Base-by-base conservation (phyloP, 768 basidiomycete species). In the Daedaleopsis sinensis region DNA sequence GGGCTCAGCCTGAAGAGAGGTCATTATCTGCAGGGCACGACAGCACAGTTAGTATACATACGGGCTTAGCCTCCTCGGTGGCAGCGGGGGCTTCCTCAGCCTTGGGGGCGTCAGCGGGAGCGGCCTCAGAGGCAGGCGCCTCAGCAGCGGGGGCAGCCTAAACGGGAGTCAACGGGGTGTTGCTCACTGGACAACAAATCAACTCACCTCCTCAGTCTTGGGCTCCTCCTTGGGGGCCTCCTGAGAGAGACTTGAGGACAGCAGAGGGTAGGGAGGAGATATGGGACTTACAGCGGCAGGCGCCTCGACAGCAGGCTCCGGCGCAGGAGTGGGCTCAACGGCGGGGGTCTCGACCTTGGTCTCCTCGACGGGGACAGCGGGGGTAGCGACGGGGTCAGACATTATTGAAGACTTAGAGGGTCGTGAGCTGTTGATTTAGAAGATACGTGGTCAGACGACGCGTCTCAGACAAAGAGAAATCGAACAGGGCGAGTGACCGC, bases 311-410 rank as follows among this genome's bases (percentile, higher is more conserved):
- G 79, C 79, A 62, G 82, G 67, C 27, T 72, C 79, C 32, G 68
- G 69, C 38, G 67, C 76, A 37, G 78, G 71, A 23, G 72, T 65
- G 43, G 75, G 42, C 67, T 76, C 78, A 53, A 68, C 64, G 60
- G 68, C 75, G 59, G 78, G 65, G 52, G 78, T 70, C 72, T 84
- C 85, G 62, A 70, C 73, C 76, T 82, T 82, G 61, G 78, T 75
- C 73, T 85, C 87, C 76, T 86, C 86, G 58, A 78, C 76, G 68
- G 69, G 63, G 56, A 72, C 80, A 71, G 78, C 78, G 72, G 79
- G 70, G 72, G 78, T 75, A 76, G 88, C 89, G 64, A 69, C 71
- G 70, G 87, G 74, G 76, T 89, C 84, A 82, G 92, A 93, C 91
- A 94, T 93, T 91, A 92, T 85, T 78, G 69, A 60, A 59, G 68